These are phyloP conservation scores for Hydrangea macrophylla DNA, from an alignment of 148 eudicot species.

Conservation along the genomic window DNA sequence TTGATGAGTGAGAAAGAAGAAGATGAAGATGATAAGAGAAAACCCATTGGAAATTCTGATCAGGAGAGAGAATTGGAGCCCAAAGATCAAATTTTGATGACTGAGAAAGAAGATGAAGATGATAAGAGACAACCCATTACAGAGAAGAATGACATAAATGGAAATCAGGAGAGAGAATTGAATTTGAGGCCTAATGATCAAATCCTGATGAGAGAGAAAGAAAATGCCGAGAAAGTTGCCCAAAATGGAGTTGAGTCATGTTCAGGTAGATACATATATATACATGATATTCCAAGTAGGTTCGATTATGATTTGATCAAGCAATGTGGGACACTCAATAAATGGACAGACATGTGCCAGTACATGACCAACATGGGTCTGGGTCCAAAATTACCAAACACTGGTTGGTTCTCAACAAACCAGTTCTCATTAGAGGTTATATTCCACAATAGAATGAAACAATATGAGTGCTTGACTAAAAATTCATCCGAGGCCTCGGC, in stretches of 20 bases:
- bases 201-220: too few relatives aligned
- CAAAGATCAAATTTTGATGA: not conserved
- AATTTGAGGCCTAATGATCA: too few relatives aligned
- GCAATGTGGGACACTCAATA: constrained; percentile 40
- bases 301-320: constrained; percentile 46
- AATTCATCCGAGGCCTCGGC: constrained; percentile 60
- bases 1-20: not conserved
- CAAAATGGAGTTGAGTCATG: constrained; percentile 34
- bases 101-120: not conserved
- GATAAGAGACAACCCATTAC: not conserved
- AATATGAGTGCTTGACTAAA: constrained; percentile 62
- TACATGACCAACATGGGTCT: constrained; percentile 49
- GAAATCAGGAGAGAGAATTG: too few relatives aligned
- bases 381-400: constrained; percentile 31
- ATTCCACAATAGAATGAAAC: constrained; percentile 64
- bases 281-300: constrained; percentile 47
- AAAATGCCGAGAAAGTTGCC: too few relatives aligned
- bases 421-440: constrained; percentile 67
- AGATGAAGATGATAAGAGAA: too few relatives aligned
- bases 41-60: too few relatives aligned
- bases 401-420: constrained; percentile 53
- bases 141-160: not conserved
- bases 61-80: not conserved
- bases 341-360: constrained; percentile 53
- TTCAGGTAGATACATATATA: constrained; percentile 53